Conservation (phyloP, 768 basidiomycete species). For the Obba rivulosa region DNA sequence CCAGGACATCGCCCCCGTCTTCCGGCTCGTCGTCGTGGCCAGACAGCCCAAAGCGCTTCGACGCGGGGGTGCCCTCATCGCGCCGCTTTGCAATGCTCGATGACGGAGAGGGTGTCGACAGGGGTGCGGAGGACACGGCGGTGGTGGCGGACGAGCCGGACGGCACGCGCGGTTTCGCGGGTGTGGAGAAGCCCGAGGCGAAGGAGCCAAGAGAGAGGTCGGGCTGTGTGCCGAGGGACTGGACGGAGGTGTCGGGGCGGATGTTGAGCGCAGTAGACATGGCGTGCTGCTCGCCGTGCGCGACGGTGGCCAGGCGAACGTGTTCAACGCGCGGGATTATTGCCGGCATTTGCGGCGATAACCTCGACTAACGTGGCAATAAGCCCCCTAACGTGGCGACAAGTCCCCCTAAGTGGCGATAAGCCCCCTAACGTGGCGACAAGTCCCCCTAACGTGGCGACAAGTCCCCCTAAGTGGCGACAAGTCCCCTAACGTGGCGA, state of each 20-base stretch:
- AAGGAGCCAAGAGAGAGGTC: constrained; percentile 60
- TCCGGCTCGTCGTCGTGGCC: constrained; percentile 33
- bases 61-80: constrained; percentile 34
- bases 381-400: no score
- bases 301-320: no score
- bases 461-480: no score
- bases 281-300: background rate
- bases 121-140: constrained; percentile 43
- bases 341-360: no score
- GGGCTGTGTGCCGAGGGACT: constrained; percentile 42
- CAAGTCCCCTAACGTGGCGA: no score
- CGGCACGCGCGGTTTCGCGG: constrained; percentile 41
- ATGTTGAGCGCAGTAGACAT: constrained; percentile 42
- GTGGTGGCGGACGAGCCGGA: constrained; percentile 49
- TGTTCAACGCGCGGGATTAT: no score
- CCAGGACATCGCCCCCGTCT: constrained; percentile 35
- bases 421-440: no score
- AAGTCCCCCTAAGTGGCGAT: no score
- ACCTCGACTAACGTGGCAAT: no score
- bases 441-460: no score
- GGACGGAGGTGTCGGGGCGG: constrained; percentile 35
- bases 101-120: constrained; percentile 48
- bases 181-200: constrained; percentile 48
- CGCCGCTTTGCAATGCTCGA: constrained; percentile 30
- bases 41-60: constrained; percentile 31